phyloP scores from a whole-genome alignment of 2,329 filamentous ascomycete genomes.

The Amauroascus verrucosus region DNA sequence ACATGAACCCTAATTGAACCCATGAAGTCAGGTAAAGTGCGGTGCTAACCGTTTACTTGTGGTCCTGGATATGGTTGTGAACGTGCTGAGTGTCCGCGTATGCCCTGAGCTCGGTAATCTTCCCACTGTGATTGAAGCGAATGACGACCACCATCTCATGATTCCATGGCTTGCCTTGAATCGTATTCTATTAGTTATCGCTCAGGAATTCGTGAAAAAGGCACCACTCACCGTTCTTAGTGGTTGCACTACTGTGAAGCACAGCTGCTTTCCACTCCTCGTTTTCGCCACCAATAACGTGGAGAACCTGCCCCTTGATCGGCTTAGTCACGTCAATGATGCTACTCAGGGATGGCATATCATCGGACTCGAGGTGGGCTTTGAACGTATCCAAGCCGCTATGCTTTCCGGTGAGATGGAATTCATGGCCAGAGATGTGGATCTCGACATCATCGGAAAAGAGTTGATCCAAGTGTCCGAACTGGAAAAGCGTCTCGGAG shows the following conservation, averaged over 20 bases:
- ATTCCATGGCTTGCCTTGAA: constrained; percentile 11
- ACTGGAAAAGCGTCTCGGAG: constrained; percentile 10
- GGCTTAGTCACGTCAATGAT: constrained; percentile 12
- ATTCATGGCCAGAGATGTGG: constrained; percentile 12
- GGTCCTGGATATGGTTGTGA: constrained; percentile 11
- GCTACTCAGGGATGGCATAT: constrained; percentile 10
- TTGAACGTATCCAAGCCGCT: constrained; percentile 9
- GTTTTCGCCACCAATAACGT: constrained; percentile 11
- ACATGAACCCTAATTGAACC: background rate
- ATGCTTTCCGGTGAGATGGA: constrained; percentile 11
- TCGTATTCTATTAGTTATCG: background rate
- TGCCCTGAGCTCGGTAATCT: constrained; percentile 12
- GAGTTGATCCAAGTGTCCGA: constrained; percentile 11
- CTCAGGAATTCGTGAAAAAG: background rate
- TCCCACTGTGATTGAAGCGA: constrained; percentile 11
- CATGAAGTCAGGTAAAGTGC: background rate
- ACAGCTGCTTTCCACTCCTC: constrained; percentile 13
- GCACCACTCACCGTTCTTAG: constrained; percentile 7
- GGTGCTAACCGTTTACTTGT: constrained; percentile 3
- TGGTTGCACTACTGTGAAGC: constrained; percentile 13
- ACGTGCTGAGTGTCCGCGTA: constrained; percentile 12
- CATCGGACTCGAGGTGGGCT: constrained; percentile 8
- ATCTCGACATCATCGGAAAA: constrained; percentile 12
- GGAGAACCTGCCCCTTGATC: constrained; percentile 9
- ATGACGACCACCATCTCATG: constrained; percentile 12